Conservation (phyloP, 1,284 basidiomycete genomes). For the Thecaphora thlaspeos region DNA sequence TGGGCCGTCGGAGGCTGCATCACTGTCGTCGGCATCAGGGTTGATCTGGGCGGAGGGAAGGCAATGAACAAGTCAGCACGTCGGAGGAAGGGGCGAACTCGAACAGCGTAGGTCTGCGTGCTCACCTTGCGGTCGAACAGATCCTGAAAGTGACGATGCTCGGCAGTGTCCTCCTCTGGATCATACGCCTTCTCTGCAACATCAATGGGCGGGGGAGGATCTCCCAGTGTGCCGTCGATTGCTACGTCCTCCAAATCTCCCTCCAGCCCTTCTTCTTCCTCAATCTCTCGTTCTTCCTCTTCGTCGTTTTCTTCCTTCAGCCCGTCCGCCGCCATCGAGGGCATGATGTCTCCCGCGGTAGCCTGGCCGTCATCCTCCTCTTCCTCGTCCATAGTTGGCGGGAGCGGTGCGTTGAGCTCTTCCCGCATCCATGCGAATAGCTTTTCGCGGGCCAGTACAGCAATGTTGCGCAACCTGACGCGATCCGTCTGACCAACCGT, state of each 20-base stretch:
- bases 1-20: constrained; percentile 14
- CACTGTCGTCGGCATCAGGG: constrained; percentile 29
- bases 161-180: constrained; percentile 16
- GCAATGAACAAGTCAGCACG: neutral
- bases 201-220: neutral
- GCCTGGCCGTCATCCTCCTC: constrained; percentile 10
- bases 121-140: constrained; percentile 26
- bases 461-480: constrained; percentile 47
- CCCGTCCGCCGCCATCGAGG: neutral
- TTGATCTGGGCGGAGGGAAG: constrained; percentile 6
- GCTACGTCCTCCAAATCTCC: constrained; percentile 25
- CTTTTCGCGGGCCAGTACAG: constrained; percentile 37
- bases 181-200: constrained; percentile 8
- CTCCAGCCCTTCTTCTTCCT: constrained; percentile 8
- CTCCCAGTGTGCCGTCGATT: constrained; percentile 2
- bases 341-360: neutral
- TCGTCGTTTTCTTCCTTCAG: neutral
- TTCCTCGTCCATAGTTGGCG: constrained; percentile 35
- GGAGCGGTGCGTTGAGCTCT: constrained; percentile 33
- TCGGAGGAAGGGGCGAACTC: neutral
- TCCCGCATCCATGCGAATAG: constrained; percentile 51
- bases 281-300: constrained; percentile 1
- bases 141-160: constrained; percentile 27
- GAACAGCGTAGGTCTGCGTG: neutral
- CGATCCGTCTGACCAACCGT: constrained; percentile 43